Percentiles rank a stretch among this genome's conserved stretches.
phyloP scores from a whole-genome alignment of 2,329 filamentous ascomycete genomes.

The Capronia americana region DNA sequence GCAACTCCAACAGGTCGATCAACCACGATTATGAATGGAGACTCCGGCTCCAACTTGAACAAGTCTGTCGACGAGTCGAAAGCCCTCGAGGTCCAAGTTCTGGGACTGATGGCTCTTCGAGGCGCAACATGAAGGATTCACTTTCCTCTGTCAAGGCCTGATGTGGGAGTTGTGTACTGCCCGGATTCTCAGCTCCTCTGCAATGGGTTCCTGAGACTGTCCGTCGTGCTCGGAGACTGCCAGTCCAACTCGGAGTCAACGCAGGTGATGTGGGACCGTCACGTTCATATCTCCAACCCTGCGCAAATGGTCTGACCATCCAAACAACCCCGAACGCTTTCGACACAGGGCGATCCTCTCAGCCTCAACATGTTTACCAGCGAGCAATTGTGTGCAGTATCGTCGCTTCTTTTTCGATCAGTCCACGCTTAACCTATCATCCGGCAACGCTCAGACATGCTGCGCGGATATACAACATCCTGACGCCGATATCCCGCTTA shows the following conservation, averaged over 20 bases:
- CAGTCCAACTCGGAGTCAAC: not conserved
- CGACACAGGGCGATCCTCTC: not conserved
- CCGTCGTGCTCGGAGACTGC: not conserved
- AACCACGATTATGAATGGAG: constrained; percentile 35
- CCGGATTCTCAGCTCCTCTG: not conserved
- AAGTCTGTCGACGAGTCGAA: constrained; percentile 46
- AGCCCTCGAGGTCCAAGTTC: constrained; percentile 71
- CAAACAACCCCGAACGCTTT: not conserved
- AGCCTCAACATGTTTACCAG: not conserved
- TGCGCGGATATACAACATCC: not conserved
- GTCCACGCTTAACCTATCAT: not conserved
- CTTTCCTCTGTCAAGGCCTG: not conserved
- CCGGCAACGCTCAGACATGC: not conserved
- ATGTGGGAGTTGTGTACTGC: not conserved
- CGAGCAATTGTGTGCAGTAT: not conserved
- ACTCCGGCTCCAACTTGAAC: not conserved
- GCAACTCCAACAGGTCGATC: constrained; percentile 34
- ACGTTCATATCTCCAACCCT: not conserved
- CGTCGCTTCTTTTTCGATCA: not conserved
- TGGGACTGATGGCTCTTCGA: constrained; percentile 80
- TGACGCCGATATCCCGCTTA: not conserved
- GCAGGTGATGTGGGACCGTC: not conserved
- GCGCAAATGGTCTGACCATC: not conserved
- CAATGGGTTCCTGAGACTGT: not conserved
- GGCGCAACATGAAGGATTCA: constrained; percentile 54